These are phyloP conservation scores for Gracilaria gracilis DNA, from an alignment of 23 red algal genomes.

Conservation along the genomic window DNA sequence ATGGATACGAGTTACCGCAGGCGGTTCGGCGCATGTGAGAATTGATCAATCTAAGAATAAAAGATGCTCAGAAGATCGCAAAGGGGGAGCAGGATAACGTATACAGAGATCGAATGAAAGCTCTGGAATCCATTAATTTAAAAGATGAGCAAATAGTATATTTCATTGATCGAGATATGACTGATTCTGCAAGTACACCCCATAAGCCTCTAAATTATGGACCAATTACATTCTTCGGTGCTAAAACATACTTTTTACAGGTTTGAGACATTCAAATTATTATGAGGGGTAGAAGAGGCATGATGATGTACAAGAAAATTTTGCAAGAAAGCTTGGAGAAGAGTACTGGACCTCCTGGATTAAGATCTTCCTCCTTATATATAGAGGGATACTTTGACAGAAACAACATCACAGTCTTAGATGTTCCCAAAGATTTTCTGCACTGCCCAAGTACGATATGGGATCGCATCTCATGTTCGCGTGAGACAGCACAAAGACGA, in stretches of 20 bases:
- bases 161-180: background rate
- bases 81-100: background rate
- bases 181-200: background rate
- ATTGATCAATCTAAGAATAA: background rate
- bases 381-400: background rate
- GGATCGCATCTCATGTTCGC: no score
- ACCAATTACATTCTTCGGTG: no score
- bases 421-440: no score
- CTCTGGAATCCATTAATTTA: background rate
- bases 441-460: no score
- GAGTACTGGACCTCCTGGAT: no score
- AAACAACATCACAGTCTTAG: background rate
- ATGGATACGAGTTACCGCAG: background rate
- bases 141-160: background rate
- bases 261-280: no score
- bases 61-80: background rate
- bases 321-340: no score
- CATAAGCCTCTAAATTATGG: no score
- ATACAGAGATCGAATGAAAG: background rate
- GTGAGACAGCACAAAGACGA: no score
- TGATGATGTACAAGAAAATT: no score
- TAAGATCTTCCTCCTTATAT: background rate
- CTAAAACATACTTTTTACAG: no score
- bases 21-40: background rate
- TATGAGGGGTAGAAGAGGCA: no score